These are phyloP conservation scores for Xylaria sp. DNA, from an alignment of 2,329 filamentous ascomycete genomes.

Conservation along the genomic window DNA sequence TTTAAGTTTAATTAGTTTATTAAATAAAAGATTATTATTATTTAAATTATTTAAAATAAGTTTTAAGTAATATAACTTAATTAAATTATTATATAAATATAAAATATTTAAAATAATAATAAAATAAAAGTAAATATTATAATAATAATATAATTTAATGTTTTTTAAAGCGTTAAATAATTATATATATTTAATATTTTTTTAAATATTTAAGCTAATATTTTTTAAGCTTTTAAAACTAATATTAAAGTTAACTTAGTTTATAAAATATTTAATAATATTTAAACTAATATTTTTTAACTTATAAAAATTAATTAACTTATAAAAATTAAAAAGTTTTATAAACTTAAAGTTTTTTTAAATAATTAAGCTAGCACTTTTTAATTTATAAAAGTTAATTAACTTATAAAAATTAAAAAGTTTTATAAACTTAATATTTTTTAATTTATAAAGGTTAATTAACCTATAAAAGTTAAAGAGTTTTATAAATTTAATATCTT, in stretches of 20 bases:
- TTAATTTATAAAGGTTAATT: neutral
- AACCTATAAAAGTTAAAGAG: neutral
- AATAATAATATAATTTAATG: neutral
- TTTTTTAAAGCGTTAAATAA: neutral
- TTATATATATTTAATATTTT: neutral
- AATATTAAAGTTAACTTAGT: neutral
- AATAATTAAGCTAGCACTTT: neutral
- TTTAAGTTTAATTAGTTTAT: neutral
- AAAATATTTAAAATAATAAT: neutral
- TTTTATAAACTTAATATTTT: neutral
- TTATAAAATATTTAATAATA: too few relatives aligned
- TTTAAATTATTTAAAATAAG: neutral
- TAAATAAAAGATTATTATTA: neutral
- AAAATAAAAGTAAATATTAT: neutral
- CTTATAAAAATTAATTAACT: neutral
- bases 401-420: neutral
- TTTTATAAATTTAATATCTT: too few relatives aligned
- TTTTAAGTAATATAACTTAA: neutral
- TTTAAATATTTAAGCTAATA: neutral
- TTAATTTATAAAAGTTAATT: neutral
- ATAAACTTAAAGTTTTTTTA: neutral
- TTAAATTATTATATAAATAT: neutral
- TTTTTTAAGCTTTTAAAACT: neutral
- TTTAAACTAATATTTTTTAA: neutral
- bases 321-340: neutral